Evolutionary conservation across 2,329 filamentous ascomycete genomes (phyloP).

Genomic region (Zarea fungicola): DNA sequence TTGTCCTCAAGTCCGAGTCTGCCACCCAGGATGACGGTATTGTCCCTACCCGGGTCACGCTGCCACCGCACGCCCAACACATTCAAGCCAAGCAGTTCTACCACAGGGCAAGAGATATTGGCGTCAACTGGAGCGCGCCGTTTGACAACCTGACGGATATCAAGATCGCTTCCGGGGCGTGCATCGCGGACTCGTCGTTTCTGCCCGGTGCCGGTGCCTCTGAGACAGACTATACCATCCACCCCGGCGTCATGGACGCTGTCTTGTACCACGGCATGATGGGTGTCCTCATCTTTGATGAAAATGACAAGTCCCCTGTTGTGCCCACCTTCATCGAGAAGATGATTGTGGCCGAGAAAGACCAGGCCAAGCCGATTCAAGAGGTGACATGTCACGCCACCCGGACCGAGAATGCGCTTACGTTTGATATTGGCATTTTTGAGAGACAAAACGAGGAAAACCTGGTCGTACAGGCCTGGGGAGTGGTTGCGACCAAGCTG

Average conservation of each 20-base stretch:
- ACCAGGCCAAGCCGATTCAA: constrained; percentile 6
- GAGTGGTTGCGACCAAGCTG: constrained; percentile 11
- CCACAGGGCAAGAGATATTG: constrained; percentile 11
- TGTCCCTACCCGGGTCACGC: constrained; percentile 7
- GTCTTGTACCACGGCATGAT: constrained; percentile 5
- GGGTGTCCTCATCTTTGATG: constrained; percentile 11
- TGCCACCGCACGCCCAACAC: constrained; percentile 8
- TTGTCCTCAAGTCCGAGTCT: constrained; percentile 4
- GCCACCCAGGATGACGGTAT: constrained; percentile 10
- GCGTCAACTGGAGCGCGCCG: constrained; percentile 15
- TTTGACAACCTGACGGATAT: constrained; percentile 16
- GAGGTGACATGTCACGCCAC: constrained; percentile 10
- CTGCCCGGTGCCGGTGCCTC: background rate
- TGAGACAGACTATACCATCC: constrained; percentile 5
- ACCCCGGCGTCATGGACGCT: constrained; percentile 6
- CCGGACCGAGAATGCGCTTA: constrained; percentile 8
- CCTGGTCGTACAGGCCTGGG: constrained; percentile 11
- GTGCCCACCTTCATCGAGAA: constrained; percentile 15
- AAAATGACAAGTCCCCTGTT: constrained; percentile 9
- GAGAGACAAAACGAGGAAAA: constrained; percentile 6
- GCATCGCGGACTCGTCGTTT: constrained; percentile 12
- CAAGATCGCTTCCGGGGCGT: constrained; percentile 8
- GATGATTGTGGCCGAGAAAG: constrained; percentile 7
- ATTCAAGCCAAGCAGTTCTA: constrained; percentile 15
- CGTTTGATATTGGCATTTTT: constrained; percentile 11